Conservation (phyloP, 2,329 filamentous ascomycete species). For the Ceratocystiopsis minuta region DNA sequence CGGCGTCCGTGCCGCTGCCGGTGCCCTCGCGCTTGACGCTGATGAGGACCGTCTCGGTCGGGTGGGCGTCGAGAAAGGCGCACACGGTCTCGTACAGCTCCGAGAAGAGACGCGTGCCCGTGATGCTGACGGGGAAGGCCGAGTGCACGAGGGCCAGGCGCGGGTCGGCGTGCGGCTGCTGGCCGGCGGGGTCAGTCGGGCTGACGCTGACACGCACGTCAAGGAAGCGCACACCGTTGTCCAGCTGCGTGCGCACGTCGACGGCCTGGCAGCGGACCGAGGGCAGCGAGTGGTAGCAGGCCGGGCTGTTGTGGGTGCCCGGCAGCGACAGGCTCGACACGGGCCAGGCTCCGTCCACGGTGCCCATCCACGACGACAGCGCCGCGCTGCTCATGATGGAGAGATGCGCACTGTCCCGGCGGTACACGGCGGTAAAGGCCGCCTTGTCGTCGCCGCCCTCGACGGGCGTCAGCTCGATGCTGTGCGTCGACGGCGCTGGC, state of each 20-base stretch:
- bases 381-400: constrained; percentile 53
- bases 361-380: constrained; percentile 63
- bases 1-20: constrained; percentile 60
- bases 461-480: constrained; percentile 41
- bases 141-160: constrained; percentile 69
- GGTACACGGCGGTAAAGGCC: constrained; percentile 46
- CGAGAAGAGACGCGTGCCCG: constrained; percentile 63
- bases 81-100: constrained; percentile 55
- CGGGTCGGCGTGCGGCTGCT: constrained; percentile 30
- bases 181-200: constrained; percentile 10
- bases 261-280: constrained; percentile 88
- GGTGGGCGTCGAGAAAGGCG: constrained; percentile 58
- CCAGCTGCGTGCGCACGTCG: constrained; percentile 56
- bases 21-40: constrained; percentile 83
- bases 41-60: constrained; percentile 67
- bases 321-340: constrained; percentile 75
- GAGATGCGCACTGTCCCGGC: constrained; percentile 35
- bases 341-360: constrained; percentile 51
- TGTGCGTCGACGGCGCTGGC: constrained; percentile 42
- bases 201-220: constrained; percentile 58
- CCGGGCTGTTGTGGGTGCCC: constrained; percentile 89
- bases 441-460: constrained; percentile 17
- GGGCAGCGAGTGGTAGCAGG: constrained; percentile 66
- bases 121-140: constrained; percentile 74
- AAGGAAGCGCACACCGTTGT: constrained; percentile 84